phyloP scores from a whole-genome alignment of 1,139 yeast species.

The Saccharomyces hybrid region DNA sequence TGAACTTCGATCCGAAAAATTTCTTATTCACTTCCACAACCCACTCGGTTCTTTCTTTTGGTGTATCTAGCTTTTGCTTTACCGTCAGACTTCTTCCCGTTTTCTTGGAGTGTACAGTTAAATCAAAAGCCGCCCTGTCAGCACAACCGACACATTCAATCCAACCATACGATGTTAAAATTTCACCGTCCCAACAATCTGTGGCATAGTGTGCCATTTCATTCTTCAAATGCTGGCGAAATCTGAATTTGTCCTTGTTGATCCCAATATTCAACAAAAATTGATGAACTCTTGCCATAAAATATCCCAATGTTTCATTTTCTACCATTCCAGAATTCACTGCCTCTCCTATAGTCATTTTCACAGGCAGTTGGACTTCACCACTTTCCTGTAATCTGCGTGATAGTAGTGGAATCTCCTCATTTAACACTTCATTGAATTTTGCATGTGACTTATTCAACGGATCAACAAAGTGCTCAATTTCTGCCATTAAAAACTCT shows the following conservation, averaged over 20 bases:
- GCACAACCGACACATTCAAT: constrained; percentile 99
- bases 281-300: constrained; percentile 81
- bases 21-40: constrained; percentile 87
- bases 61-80: constrained; percentile 80
- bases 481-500: constrained; percentile 98
- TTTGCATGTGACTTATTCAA: constrained; percentile 71
- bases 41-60: constrained; percentile 69
- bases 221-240: constrained; percentile 96
- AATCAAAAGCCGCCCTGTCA: constrained; percentile 96
- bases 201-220: constrained; percentile 99
- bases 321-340: constrained; percentile 83
- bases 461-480: constrained; percentile 97
- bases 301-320: constrained; percentile 94
- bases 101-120: constrained; percentile 89
- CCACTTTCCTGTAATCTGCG: constrained; percentile 84
- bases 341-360: constrained; percentile 75
- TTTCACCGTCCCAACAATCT: constrained; percentile 99
- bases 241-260: constrained; percentile 72
- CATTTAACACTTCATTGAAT: constrained; percentile 66
- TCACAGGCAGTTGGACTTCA: constrained; percentile 53
- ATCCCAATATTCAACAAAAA: constrained; percentile 88
- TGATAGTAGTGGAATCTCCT: constrained; percentile 71
- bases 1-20: constrained; percentile 94
- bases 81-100: constrained; percentile 93
- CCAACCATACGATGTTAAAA: constrained; percentile 96